Conservation (phyloP, 2,329 filamentous ascomycete genomes). For the Gnomoniopsis sp. region DNA sequence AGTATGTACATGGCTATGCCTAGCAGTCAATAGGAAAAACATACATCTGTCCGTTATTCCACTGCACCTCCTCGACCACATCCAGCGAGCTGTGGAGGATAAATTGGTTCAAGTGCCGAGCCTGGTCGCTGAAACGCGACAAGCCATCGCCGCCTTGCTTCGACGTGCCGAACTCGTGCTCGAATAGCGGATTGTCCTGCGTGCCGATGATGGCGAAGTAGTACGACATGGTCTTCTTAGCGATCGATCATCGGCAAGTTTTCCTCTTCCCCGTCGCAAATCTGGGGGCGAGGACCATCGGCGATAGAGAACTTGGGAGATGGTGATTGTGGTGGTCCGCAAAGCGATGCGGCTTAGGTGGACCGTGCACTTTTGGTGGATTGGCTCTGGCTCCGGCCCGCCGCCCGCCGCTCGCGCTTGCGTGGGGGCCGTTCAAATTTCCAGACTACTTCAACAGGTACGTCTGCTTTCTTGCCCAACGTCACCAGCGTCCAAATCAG, state of each 20-base stretch:
- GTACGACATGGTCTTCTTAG: conserved; percentile 73
- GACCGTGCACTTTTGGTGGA: too few relatives aligned
- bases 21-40: conserved; percentile 22
- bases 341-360: too few relatives aligned
- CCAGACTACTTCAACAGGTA: neutral
- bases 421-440: too few relatives aligned
- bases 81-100: conserved; percentile 92
- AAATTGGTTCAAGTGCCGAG: conserved; percentile 94
- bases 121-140: conserved; percentile 82
- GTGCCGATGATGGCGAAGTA: conserved; percentile 97
- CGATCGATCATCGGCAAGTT: conserved; percentile 26
- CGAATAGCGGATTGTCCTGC: conserved; percentile 93
- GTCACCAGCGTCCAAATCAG: neutral
- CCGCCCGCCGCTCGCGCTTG: too few relatives aligned
- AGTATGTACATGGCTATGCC: neutral
- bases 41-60: conserved; percentile 81
- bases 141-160: conserved; percentile 94
- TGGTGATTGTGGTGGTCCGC: neutral
- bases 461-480: neutral
- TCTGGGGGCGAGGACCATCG: neutral
- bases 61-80: conserved; percentile 94
- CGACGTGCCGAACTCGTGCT: conserved; percentile 94
- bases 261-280: neutral
- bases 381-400: too few relatives aligned
- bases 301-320: neutral